These are phyloP conservation scores for Colletotrichum limetticola DNA, from an alignment of 2,329 filamentous ascomycete species.

Conservation along the genomic window DNA sequence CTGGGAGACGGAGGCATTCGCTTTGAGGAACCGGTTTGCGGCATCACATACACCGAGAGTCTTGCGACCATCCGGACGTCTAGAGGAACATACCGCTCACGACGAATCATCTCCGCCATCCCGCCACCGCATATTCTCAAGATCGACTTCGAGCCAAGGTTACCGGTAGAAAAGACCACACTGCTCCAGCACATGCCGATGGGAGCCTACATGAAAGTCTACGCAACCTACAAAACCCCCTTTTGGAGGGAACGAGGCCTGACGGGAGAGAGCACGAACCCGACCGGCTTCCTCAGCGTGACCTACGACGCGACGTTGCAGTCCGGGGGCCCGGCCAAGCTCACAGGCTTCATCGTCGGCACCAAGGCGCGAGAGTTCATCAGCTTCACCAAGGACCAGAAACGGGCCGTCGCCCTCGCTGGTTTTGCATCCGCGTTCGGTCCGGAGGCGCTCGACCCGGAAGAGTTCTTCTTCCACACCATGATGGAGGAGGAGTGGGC, in stretches of 20 bases:
- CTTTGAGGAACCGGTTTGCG: slow-evolving; percentile 25
- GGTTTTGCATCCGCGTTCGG: slow-evolving; percentile 33
- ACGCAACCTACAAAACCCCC: slow-evolving; percentile 31
- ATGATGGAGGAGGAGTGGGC: slow-evolving; percentile 35
- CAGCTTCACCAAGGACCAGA: slow-evolving; percentile 26
- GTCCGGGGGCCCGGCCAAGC: slow-evolving; percentile 11
- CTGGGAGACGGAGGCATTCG: slow-evolving; percentile 26
- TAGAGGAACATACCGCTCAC: slow-evolving; percentile 2
- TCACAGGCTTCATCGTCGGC: slow-evolving; percentile 32
- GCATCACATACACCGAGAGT: slow-evolving; percentile 19
- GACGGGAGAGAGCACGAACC: slow-evolving; percentile 30
- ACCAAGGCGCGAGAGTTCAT: slow-evolving; percentile 30
- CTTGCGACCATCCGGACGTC: slow-evolving; percentile 10
- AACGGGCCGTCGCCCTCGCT: slow-evolving; percentile 30
- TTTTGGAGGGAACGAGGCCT: slow-evolving; percentile 34
- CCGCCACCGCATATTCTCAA: slow-evolving; percentile 29
- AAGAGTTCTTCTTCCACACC: slow-evolving; percentile 31
- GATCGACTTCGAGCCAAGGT: slow-evolving; percentile 29
- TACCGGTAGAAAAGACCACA: slow-evolving; percentile 25
- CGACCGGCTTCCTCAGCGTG: slow-evolving; percentile 16
- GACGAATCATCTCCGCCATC: slow-evolving; percentile 29
- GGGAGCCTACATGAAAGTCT: slow-evolving; percentile 30
- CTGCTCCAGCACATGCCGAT: slow-evolving; percentile 34
- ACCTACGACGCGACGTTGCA: slow-evolving; percentile 25
- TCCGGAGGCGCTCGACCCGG: slow-evolving; percentile 33